Conservation (phyloP, 208 protist genomes). For the Trypanosoma conorhini region DNA sequence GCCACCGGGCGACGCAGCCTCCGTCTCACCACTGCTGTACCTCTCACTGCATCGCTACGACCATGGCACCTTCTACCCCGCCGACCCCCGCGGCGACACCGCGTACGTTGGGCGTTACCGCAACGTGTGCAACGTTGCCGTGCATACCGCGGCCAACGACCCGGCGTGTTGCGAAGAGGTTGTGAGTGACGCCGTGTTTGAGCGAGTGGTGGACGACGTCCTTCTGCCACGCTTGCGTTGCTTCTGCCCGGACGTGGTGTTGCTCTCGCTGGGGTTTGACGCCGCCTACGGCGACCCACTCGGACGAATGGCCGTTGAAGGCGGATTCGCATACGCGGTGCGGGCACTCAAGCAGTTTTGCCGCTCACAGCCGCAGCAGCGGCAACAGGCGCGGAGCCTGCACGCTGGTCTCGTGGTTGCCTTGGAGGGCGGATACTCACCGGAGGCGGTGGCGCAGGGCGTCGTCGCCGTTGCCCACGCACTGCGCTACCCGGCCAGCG, state of each 20-base stretch:
- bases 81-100: conserved; percentile 36
- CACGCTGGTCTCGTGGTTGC: conserved; percentile 52
- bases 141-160: conserved; percentile 60
- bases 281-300: conserved; percentile 90
- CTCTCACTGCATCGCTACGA: conserved; percentile 87
- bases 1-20: neutral
- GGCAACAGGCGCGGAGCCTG: neutral
- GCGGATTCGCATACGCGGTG: conserved; percentile 61
- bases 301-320: conserved; percentile 80
- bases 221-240: conserved; percentile 72
- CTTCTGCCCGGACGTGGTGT: conserved; percentile 78
- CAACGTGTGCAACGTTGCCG: conserved; percentile 76
- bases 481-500: conserved; percentile 48
- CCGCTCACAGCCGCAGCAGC: neutral
- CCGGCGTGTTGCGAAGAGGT: conserved; percentile 54
- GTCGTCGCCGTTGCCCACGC: conserved; percentile 59
- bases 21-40: conserved; percentile 58
- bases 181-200: conserved; percentile 76
- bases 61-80: conserved; percentile 67
- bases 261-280: conserved; percentile 93
- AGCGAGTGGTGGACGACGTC: conserved; percentile 44
- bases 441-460: conserved; percentile 63
- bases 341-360: conserved; percentile 63
- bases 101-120: conserved; percentile 41
- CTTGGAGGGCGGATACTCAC: conserved; percentile 83